Evolutionary conservation across 768 basidiomycete genomes (phyloP), one percentile per base, ranked within the genome.

Genomic region (Trametes coccinea): DNA sequence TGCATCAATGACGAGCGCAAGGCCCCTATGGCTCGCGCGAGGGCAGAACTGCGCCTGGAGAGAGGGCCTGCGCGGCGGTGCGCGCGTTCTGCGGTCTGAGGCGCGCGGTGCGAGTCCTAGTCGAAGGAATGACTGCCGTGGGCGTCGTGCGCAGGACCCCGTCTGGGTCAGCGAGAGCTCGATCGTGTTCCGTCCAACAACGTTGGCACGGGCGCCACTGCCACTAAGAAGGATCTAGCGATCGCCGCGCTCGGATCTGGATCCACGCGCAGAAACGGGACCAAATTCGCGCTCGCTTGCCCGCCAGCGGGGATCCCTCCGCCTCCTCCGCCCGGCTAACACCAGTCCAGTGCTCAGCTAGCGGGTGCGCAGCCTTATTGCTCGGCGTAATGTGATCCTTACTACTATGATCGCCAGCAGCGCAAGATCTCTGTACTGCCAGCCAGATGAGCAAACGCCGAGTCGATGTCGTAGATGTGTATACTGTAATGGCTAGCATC

Each of bases 121-220:
- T 22, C 22, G 22, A 22, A 22, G 34, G 34, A 37, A 5, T 5
- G 34, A 37, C 34, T 5, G 11, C 6, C 34, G 34, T 22, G 45
- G 27, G 17, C 7, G 45, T 16, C 17, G 27, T 14, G 48, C 1
- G 37, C 30, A 53, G 22, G 51, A 14, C n/a, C 3, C 41, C 30
- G 43, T 22, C 31, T 14, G 33, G 29, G 30, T 34, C 3, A 41
- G 52, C 22, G 27, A 9, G 44, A 22, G 45, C 55, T 57, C 57
- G 57, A 59, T 59, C 57, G 57, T 59, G 57, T 31, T 59, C 57
- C 57, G 56, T 58, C 56, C 29, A 50, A 58, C 48, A 59, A 44
- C 40, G 57, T 59, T 59, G 30, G 47, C 37, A 11, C 49, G 22
- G 39, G 50, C 57, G 57, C 57, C 57, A 59, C 57, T 59, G 57